Evolutionary conservation across 2,329 filamentous ascomycete genomes (phyloP).

Genomic region (Colletotrichum tropicicola): DNA sequence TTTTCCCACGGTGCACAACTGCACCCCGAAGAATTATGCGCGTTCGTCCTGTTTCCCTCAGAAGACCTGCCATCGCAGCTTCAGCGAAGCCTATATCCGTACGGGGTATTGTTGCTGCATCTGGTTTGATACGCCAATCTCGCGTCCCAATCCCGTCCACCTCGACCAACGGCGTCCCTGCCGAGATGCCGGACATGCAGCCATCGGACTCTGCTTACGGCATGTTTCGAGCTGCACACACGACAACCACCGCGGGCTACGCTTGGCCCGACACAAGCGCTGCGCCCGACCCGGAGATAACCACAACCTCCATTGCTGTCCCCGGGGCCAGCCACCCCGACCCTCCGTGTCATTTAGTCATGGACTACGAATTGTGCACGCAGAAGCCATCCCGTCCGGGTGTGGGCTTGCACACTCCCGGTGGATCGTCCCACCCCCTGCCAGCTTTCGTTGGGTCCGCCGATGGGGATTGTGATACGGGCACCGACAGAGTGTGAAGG

Average conservation of each 20-base stretch:
- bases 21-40: neutral
- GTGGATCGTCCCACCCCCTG: slow-evolving; percentile 18
- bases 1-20: neutral
- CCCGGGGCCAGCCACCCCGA: neutral
- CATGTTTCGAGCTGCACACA: neutral
- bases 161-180: neutral
- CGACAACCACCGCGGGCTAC: neutral
- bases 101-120: neutral
- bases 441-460: neutral
- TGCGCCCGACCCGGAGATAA: slow-evolving; percentile 25
- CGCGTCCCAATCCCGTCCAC: neutral
- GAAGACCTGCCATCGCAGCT: slow-evolving; percentile 23
- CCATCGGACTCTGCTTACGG: neutral
- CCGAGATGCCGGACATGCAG: neutral
- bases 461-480: slow-evolving; percentile 14
- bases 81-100: neutral
- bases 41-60: slow-evolving; percentile 14
- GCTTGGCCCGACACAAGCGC: neutral
- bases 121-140: neutral
- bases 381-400: slow-evolving; percentile 21
- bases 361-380: slow-evolving; percentile 11
- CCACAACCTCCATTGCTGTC: neutral
- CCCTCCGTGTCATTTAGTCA: slow-evolving; percentile 13
- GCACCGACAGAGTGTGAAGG: slow-evolving; percentile 24
- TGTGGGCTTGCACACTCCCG: neutral